Conservation (phyloP, 2,329 filamentous ascomycete species). For the Aureobasidium namibiae region DNA sequence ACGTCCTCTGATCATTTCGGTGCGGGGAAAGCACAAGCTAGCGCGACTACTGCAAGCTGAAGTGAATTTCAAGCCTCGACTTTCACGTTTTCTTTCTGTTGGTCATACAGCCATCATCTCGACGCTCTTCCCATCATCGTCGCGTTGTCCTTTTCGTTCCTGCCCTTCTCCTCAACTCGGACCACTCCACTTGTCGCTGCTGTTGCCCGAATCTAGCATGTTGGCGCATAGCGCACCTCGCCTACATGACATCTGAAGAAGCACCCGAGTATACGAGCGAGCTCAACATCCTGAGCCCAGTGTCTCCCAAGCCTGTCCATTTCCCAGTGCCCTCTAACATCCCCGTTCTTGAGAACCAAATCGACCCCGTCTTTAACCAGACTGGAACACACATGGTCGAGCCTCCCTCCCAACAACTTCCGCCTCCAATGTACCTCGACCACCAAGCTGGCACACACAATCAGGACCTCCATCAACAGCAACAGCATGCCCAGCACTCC, state of each 20-base stretch:
- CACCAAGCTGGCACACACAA: neutral
- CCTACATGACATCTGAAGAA: conserved; percentile 38
- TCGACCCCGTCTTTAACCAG: conserved; percentile 63
- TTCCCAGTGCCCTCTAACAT: conserved; percentile 60
- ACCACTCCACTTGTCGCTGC: conserved; percentile 3
- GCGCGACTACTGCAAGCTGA: conserved; percentile 2
- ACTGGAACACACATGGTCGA: conserved; percentile 27
- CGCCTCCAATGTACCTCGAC: neutral
- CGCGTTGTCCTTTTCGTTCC: neutral
- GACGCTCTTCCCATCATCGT: neutral
- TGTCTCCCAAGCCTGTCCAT: conserved; percentile 63
- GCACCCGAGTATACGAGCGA: conserved; percentile 56
- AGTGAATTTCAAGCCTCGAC: conserved; percentile 5
- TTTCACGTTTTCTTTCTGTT: conserved; percentile 9
- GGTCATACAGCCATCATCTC: conserved; percentile 9
- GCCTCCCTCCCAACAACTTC: neutral
- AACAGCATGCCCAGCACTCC: neutral
- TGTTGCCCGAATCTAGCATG: conserved; percentile 32
- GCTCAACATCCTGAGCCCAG: conserved; percentile 51
- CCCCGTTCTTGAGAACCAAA: conserved; percentile 62
- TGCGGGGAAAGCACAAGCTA: neutral
- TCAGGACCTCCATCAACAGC: neutral
- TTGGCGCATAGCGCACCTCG: conserved; percentile 25
- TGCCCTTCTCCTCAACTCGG: conserved; percentile 17
- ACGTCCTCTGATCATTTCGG: neutral